Conservation (phyloP, 1,139 yeast genomes). For the Meyerozyma sp. region DNA sequence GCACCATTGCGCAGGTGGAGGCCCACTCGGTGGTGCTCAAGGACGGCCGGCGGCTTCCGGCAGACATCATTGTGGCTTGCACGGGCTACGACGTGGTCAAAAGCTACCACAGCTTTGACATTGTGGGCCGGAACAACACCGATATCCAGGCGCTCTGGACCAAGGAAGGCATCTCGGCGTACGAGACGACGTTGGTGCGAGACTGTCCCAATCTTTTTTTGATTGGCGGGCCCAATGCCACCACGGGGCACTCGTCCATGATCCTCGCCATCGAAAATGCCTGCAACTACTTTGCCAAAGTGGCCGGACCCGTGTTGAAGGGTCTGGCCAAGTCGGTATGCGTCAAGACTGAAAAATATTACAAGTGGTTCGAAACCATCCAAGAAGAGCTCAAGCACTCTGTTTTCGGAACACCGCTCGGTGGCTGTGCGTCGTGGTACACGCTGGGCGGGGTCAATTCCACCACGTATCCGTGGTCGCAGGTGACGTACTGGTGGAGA, state of each 20-base stretch:
- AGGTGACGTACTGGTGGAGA: conserved; percentile 27
- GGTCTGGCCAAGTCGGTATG: conserved; percentile 25
- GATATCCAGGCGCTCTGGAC: conserved; percentile 22
- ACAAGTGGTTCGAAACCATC: conserved; percentile 27
- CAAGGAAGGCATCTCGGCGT: conserved; percentile 30
- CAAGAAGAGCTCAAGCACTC: conserved; percentile 24
- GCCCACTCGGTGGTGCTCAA: conserved; percentile 7
- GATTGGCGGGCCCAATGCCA: conserved; percentile 40
- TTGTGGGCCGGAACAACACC: conserved; percentile 25
- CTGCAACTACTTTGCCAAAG: conserved; percentile 19
- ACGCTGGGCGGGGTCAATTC: conserved; percentile 21
- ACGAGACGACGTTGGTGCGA: conserved; percentile 28
- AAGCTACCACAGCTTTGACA: conserved; percentile 15
- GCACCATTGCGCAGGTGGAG: conserved; percentile 5
- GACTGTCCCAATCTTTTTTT: conserved; percentile 33
- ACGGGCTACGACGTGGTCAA: conserved; percentile 11
- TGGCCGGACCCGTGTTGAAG: conserved; percentile 23
- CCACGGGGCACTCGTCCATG: conserved; percentile 42
- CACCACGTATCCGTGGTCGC: conserved; percentile 38
- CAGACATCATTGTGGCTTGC: conserved; percentile 13
- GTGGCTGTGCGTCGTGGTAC: conserved; percentile 44
- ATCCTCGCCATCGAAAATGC: conserved; percentile 39
- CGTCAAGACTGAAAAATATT: conserved; percentile 30
- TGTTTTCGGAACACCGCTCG: conserved; percentile 37
- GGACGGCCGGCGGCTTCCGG: conserved; percentile 8